Base-by-base conservation (phyloP, 2,329 filamentous ascomycete genomes). In the Zasmidium citrigriseum region DNA sequence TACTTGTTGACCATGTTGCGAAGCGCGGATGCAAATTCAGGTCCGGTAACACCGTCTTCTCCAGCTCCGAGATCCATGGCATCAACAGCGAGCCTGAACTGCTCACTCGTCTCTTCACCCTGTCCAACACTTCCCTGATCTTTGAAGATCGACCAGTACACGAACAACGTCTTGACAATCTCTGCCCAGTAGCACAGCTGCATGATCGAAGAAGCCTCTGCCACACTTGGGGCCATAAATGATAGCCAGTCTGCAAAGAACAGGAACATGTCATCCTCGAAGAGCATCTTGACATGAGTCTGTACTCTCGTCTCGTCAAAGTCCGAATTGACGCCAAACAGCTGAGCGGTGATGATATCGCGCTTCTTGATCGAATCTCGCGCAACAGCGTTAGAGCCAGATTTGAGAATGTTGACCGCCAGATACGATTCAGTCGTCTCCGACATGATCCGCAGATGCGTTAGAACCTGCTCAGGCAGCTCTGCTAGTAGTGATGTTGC, bases 141-240 rank as follows among this genome's bases (percentile, higher is more conserved):
- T 55, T 57, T 52, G 22, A 67, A 57, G 9, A 65, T 48, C 7
- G 54, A 54, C 38, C 77, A 75, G 68, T 84, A 85, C 7, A 83
- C 80, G 14, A 86, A 71, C 16, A 91, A 82, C 4, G 92, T 87
- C 76, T 96, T 96, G 59, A 96, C 86, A 57, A 99, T 86, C 75
- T 99, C 95, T 2, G 91, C 91, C 55, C 96, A 82, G 71, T 96
- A 97, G 76, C 92, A 97, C 47, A 98, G 79, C 38, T 89, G 87
- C 51, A 98, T 76, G 52, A 98, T 75, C 72, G 96, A 64, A 10
- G 60, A 57, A 16, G 71, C 70, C 49, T 72, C 69, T 1, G 65
- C 64, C 9, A 71, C 65, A 47, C 50, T 60, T 2, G 70, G 68
- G 1, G 61, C 66, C 58, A 70, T 66, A 51, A 71, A 65, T 2